These are phyloP conservation scores for Neophaeococcomyces mojaviensis DNA, from an alignment of 2,329 filamentous ascomycete species.

Conservation along the genomic window DNA sequence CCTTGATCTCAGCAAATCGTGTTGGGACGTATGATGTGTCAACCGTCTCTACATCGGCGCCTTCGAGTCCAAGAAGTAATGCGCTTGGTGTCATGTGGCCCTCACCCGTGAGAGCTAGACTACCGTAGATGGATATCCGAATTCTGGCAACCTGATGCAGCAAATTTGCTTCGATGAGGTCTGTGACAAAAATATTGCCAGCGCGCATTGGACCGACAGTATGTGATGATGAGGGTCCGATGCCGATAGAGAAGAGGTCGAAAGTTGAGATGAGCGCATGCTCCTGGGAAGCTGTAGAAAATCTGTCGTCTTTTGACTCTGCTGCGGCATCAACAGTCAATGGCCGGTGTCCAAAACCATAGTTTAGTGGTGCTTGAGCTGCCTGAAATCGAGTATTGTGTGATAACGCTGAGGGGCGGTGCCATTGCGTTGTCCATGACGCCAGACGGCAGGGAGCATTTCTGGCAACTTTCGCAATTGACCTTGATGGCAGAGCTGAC, in stretches of 20 bases:
- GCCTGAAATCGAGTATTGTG: slow-evolving; percentile 5
- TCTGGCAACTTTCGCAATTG: slow-evolving; percentile 3
- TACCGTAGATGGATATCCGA: slow-evolving; percentile 17
- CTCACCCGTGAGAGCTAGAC: slow-evolving; percentile 13
- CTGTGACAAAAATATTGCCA: slow-evolving; percentile 19
- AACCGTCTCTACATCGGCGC: slow-evolving; percentile 17
- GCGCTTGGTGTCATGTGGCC: slow-evolving; percentile 16
- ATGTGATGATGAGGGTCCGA: slow-evolving; percentile 19
- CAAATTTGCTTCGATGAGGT: slow-evolving; percentile 16
- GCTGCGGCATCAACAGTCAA: slow-evolving; percentile 4
- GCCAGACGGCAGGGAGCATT: background rate
- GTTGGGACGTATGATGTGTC: slow-evolving; percentile 17
- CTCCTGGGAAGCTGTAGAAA: slow-evolving; percentile 11
- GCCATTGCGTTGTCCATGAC: background rate
- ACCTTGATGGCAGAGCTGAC: slow-evolving; percentile 2
- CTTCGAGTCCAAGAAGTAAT: slow-evolving; percentile 17
- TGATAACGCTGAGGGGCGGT: background rate
- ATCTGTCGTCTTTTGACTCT: slow-evolving; percentile 10
- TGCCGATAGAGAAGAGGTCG: slow-evolving; percentile 21
- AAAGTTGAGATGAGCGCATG: slow-evolving; percentile 21
- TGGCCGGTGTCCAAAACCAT: slow-evolving; percentile 5
- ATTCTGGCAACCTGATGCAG: slow-evolving; percentile 15
- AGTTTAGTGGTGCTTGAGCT: background rate
- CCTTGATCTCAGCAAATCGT: slow-evolving; percentile 14
- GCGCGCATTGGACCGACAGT: slow-evolving; percentile 20